Percentiles rank a stretch among this genome's conserved stretches.
These are phyloP conservation scores for Teratosphaeriaceae sp. DNA, from an alignment of 2,329 filamentous ascomycete species.

Conservation along the genomic window DNA sequence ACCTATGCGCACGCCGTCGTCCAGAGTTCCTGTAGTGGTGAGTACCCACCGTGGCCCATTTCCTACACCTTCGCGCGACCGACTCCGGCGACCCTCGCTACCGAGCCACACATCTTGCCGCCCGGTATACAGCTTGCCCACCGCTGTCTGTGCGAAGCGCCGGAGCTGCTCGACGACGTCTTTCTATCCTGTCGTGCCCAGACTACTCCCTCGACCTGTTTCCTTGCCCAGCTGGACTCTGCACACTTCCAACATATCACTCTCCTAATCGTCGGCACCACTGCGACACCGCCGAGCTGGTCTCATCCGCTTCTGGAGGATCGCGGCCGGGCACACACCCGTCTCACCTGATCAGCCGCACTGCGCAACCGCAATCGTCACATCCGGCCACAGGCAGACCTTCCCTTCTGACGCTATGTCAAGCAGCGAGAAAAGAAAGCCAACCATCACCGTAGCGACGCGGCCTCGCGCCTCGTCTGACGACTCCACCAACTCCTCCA, in stretches of 20 bases:
- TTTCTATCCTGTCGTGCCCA: slow-evolving; percentile 8
- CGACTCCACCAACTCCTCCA: slow-evolving; percentile 16
- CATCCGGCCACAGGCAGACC: slow-evolving; percentile 14
- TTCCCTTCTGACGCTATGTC: slow-evolving; percentile 37
- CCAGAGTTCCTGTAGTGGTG: slow-evolving; percentile 7
- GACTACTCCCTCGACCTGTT: slow-evolving; percentile 12
- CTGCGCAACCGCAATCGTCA: slow-evolving; percentile 5
- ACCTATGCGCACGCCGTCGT: background rate
- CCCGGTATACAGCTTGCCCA: slow-evolving; percentile 9
- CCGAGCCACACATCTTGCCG: background rate
- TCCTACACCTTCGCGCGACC: slow-evolving; percentile 2
- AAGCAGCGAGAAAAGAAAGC: slow-evolving; percentile 39
- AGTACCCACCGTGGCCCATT: slow-evolving; percentile 3
- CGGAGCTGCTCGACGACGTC: slow-evolving; percentile 14
- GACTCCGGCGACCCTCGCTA: background rate
- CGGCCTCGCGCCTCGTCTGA: slow-evolving; percentile 31
- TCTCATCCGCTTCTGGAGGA: slow-evolving; percentile 17
- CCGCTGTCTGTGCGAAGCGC: slow-evolving; percentile 20
- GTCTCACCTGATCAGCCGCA: slow-evolving; percentile 25
- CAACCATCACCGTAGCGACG: slow-evolving; percentile 35
- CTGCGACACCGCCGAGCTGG: slow-evolving; percentile 22
- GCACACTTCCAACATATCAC: slow-evolving; percentile 11
- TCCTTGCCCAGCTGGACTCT: slow-evolving; percentile 14
- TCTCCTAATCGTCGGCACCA: slow-evolving; percentile 7
- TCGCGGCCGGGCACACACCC: slow-evolving; percentile 13